phyloP scores from a whole-genome alignment of 2,329 filamentous ascomycete genomes.

The Nannizziopsis arthrosporioides region DNA sequence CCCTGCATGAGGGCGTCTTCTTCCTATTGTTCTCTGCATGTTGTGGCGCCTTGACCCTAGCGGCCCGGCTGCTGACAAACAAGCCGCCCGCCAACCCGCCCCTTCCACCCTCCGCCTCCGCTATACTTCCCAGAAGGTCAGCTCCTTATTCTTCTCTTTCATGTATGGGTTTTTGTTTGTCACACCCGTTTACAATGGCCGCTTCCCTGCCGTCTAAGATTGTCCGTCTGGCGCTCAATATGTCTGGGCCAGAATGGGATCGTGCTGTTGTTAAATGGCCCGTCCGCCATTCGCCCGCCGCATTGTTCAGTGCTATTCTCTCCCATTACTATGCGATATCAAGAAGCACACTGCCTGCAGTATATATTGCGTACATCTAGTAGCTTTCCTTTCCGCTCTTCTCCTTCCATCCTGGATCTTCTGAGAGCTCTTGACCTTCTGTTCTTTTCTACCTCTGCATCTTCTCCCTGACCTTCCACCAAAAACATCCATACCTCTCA shows the following conservation, averaged over 20 bases:
- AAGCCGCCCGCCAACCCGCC: constrained; percentile 2
- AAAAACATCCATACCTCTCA: too few relatives aligned
- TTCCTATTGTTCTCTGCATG: constrained; percentile 15
- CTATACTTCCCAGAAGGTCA: not conserved
- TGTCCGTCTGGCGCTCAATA: constrained; percentile 4
- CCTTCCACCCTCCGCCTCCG: not conserved
- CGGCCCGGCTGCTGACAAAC: constrained; percentile 4
- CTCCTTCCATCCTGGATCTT: not conserved
- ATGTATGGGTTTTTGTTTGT: constrained; percentile 10
- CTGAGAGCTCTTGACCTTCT: too few relatives aligned
- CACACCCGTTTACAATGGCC: constrained; percentile 3
- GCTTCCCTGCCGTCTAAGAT: constrained; percentile 1
- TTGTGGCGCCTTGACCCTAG: not conserved
- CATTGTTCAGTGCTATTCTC: not conserved
- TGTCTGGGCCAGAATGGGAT: not conserved
- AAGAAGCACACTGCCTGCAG: not conserved
- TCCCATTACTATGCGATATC: not conserved
- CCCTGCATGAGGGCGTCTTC: constrained; percentile 10
- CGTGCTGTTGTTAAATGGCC: not conserved
- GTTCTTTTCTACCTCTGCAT: too few relatives aligned
- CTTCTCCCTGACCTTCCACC: too few relatives aligned
- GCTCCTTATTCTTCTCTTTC: constrained; percentile 4
- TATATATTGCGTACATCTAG: not conserved
- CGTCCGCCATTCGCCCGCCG: not conserved
- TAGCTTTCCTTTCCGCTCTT: not conserved